phyloP scores from a whole-genome alignment of 768 basidiomycete species.

The Panellus pusillus region DNA sequence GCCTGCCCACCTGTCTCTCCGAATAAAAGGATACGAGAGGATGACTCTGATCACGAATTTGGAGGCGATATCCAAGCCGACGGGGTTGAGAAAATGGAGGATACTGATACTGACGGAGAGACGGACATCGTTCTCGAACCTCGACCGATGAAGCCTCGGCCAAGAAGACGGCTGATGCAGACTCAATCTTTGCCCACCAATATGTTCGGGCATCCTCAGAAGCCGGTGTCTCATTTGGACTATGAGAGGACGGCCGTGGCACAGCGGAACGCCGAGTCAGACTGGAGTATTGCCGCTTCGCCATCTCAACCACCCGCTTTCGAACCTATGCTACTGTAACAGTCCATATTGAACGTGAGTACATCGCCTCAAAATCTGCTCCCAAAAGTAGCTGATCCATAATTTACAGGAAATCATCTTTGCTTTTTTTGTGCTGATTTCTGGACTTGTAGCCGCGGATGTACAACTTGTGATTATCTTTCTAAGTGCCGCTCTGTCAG shows the following conservation, averaged over 20 bases:
- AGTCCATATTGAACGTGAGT: conserved; percentile 3
- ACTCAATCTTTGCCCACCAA: conserved; percentile 39
- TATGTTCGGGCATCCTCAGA: conserved; percentile 11
- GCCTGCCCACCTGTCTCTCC: conserved; percentile 18
- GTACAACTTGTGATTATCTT: neutral
- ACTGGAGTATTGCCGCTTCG: conserved; percentile 38
- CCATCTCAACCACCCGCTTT: conserved; percentile 22
- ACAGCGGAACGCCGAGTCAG: conserved; percentile 33
- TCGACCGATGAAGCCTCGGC: conserved; percentile 41
- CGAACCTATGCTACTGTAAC: conserved; percentile 20
- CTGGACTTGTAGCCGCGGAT: conserved; percentile 2
- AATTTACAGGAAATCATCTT: conserved; percentile 7
- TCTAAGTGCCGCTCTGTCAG: neutral
- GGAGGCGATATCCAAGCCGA: conserved; percentile 33
- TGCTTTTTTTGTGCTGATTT: conserved; percentile 4
- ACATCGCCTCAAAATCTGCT: conserved; percentile 3
- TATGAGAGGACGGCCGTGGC: neutral
- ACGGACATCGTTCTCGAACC: conserved; percentile 11
- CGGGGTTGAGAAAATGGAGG: conserved; percentile 15
- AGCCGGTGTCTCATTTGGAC: neutral
- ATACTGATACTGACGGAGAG: conserved; percentile 22
- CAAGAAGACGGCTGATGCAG: conserved; percentile 32
- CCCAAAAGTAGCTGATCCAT: conserved; percentile 4
- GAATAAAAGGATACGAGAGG: conserved; percentile 39
- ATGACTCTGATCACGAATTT: conserved; percentile 26